Conservation (phyloP, 495 filamentous ascomycete genomes). For the Penicillium longicatenatum region DNA sequence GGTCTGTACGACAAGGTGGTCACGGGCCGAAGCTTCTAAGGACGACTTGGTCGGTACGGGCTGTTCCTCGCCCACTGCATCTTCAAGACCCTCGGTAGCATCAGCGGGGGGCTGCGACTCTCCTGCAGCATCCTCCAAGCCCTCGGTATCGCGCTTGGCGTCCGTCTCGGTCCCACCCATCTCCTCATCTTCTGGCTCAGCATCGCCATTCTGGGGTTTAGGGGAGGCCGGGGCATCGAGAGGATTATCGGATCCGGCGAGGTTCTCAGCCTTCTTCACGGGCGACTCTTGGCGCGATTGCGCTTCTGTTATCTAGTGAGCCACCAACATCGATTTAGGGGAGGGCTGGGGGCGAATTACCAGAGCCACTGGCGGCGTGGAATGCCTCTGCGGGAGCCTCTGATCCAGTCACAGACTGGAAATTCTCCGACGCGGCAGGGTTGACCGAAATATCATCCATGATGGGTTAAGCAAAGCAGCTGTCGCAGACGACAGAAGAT, state of each 20-base stretch:
- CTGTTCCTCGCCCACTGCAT: constrained; percentile 47
- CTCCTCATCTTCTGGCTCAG: constrained; percentile 75
- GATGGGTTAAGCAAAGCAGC: constrained; percentile 29
- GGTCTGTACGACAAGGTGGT: constrained; percentile 88
- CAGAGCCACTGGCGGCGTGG: constrained; percentile 33
- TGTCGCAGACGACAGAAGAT: constrained; percentile 39
- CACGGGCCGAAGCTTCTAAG: constrained; percentile 79
- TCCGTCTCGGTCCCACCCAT: constrained; percentile 74
- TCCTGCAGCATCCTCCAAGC: constrained; percentile 44
- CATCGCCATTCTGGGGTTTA: constrained; percentile 62
- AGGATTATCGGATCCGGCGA: constrained; percentile 68
- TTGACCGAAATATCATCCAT: constrained; percentile 43
- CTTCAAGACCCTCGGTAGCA: constrained; percentile 39
- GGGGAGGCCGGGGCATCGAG: constrained; percentile 83
- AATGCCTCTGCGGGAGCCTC: constrained; percentile 33
- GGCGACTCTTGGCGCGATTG: constrained; percentile 38
- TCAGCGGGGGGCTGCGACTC: constrained; percentile 29
- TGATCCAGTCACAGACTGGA: constrained; percentile 25
- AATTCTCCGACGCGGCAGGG: constrained; percentile 32
- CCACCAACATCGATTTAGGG: constrained; percentile 12
- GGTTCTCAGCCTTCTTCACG: constrained; percentile 27
- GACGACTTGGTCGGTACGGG: constrained; percentile 70
- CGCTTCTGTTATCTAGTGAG: constrained; percentile 29
- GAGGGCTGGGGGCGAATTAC: constrained; percentile 22
- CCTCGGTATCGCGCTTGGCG: constrained; percentile 59